These are phyloP conservation scores for Clarireedia homoeocarpa DNA, from an alignment of 2,329 filamentous ascomycete genomes.

Conservation along the genomic window DNA sequence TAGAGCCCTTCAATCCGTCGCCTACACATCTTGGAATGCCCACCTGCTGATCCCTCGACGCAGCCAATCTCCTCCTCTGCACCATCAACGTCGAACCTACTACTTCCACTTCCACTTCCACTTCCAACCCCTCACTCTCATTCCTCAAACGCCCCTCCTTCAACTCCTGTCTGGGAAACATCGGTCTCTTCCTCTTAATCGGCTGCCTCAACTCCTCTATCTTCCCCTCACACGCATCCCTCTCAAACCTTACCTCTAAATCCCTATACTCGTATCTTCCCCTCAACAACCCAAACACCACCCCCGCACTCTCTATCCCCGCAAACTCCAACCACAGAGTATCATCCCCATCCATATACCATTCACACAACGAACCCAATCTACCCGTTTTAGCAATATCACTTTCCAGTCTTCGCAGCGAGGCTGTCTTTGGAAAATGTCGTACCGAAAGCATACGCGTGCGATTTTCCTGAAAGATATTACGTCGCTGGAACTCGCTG, in stretches of 20 bases:
- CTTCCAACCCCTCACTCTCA: background rate
- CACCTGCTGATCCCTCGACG: constrained; percentile 13
- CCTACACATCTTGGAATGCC: constrained; percentile 16
- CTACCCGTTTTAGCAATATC: constrained; percentile 8
- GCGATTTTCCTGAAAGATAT: background rate
- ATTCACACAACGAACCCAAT: constrained; percentile 15
- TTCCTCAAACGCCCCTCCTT: background rate
- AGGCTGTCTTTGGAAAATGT: constrained; percentile 10
- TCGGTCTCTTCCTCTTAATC: background rate
- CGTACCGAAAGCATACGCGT: constrained; percentile 17
- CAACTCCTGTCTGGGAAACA: background rate
- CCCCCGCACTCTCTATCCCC: constrained; percentile 13
- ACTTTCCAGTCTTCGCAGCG: constrained; percentile 8
- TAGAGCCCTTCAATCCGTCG: constrained; percentile 7
- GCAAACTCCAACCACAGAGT: constrained; percentile 23
- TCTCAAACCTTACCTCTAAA: constrained; percentile 12
- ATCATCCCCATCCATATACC: constrained; percentile 15
- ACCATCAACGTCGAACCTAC: background rate
- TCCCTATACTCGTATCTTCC: constrained; percentile 10
- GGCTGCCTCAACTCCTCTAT: constrained; percentile 17
- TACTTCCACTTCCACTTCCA: background rate
- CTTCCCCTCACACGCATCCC: constrained; percentile 21
- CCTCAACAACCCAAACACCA: constrained; percentile 14
- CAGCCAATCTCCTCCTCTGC: constrained; percentile 11
- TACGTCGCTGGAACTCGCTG: background rate